A percentile compares a stretch with the other conserved stretches of the same genome.
Conservation (phyloP, 352 stramenopile genomes). For the Hyaloperonospora brassicae region DNA sequence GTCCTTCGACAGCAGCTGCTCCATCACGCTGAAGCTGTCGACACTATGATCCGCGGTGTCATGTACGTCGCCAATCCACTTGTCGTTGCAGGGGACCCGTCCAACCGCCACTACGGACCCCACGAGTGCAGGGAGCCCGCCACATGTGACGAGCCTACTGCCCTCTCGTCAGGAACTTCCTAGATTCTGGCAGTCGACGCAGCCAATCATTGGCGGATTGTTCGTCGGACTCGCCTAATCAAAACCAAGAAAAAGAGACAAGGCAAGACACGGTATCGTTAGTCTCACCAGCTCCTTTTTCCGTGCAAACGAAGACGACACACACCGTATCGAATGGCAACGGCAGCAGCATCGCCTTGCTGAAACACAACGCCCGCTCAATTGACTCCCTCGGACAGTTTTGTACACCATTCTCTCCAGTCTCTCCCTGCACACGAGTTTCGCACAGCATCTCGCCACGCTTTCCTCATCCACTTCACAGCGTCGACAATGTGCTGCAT, state of each 20-base stretch:
- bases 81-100: constrained; percentile 91
- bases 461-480: constrained; percentile 80
- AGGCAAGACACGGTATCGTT: constrained; percentile 6
- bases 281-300: constrained; percentile 13
- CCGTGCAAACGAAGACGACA: constrained; percentile 43
- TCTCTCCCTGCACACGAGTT: constrained; percentile 85
- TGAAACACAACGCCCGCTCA: constrained; percentile 79
- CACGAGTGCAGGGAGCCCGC: constrained; percentile 90
- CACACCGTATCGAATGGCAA: constrained; percentile 47
- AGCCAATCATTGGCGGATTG: constrained; percentile 94
- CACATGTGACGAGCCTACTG: constrained; percentile 78
- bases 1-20: constrained; percentile 39
- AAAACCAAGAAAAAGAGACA: background rate
- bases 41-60: constrained; percentile 36
- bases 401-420: constrained; percentile 46
- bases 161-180: constrained; percentile 85
- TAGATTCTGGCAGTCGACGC: constrained; percentile 90
- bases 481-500: constrained; percentile 85
- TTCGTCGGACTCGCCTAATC: constrained; percentile 85
- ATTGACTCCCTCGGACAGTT: constrained; percentile 57
- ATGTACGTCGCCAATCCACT: constrained; percentile 73
- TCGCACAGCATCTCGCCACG: constrained; percentile 74
- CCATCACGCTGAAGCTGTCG: constrained; percentile 64
- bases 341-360: constrained; percentile 91
- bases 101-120: constrained; percentile 95